Base-by-base conservation (phyloP, 2,329 filamentous ascomycete species). In the Xylaria sp. region DNA sequence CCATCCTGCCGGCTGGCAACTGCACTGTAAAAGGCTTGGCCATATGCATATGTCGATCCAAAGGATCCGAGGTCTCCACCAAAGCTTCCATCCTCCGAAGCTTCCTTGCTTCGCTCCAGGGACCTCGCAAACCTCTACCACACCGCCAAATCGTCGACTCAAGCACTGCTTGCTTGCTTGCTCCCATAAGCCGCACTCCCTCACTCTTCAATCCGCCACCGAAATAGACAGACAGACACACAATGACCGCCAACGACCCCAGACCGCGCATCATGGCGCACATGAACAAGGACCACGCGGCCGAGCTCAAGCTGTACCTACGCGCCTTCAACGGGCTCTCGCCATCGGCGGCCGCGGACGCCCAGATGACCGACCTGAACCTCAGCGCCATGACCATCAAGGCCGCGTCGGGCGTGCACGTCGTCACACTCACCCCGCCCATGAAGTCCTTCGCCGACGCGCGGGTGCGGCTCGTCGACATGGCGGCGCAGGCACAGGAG, bases 201-300 rank as follows among this genome's bases (percentile, higher is more conserved):
- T 42, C 11, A 14, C 39, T 17, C 24, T 27, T 27, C 39, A 17
- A 42, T 17, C 39, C 39, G 39, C 14, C 39, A 36, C 34, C 34
- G 8, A 27, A 27, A 27, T 27, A 27, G 34, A 36, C 56, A 14
- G 6, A 21, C 12, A 30, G 21, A 54, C 11, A 6, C 24, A 69
- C 50, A 30, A 73, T 74, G 69, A 62, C 74, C 56, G 51, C 74
- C 61, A 84, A 86, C 62, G 81, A 80, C 47, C 80, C 83, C 67
- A 89, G 89, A 76, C 75, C 83, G 66, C 88, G 90, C 67, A 90
- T 93, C 79, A 87, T 95, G 76, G 84, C 84, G 39, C 94, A 98
- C 83, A 96, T 98, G 93, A 97, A 98, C 82, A 83, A 84, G 51
- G 92, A 95, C 79, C 95, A 97, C 81, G 83, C 85, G 60, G 86